phyloP scores from a whole-genome alignment of 2,329 filamentous ascomycete genomes.

The Aspergillus quadricinctus region DNA sequence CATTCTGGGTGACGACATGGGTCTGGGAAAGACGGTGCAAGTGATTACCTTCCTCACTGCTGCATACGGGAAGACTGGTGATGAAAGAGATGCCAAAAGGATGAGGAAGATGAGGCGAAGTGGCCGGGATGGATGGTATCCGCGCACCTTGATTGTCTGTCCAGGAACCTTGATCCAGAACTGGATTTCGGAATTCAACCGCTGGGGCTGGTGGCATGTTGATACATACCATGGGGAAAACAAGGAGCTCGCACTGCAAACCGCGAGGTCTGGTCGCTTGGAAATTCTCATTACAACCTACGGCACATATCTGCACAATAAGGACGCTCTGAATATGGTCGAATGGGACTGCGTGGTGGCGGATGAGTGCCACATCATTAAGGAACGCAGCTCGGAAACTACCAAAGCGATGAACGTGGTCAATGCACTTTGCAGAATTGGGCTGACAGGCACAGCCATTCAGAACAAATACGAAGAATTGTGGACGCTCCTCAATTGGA shows the following conservation, averaged over 20 bases:
- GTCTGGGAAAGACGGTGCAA: constrained; percentile 92
- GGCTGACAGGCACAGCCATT: constrained; percentile 90
- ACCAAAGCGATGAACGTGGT: constrained; percentile 85
- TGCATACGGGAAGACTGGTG: constrained; percentile 90
- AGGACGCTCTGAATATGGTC: constrained; percentile 73
- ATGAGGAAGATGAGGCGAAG: constrained; percentile 78
- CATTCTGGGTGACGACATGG: constrained; percentile 96
- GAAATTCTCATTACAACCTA: constrained; percentile 97
- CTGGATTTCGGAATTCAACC: constrained; percentile 78
- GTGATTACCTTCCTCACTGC: constrained; percentile 87
- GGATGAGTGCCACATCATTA: constrained; percentile 89
- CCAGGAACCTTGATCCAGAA: constrained; percentile 85
- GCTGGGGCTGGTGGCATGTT: constrained; percentile 95
- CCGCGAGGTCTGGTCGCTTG: constrained; percentile 69
- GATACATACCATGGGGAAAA: constrained; percentile 74
- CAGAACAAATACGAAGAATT: constrained; percentile 98
- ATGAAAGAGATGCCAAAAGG: constrained; percentile 76
- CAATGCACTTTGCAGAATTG: constrained; percentile 88
- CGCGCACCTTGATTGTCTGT: constrained; percentile 77
- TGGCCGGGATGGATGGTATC: constrained; percentile 66
- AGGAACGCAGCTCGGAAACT: constrained; percentile 70
- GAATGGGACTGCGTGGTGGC: constrained; percentile 93
- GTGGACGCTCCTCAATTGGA: constrained; percentile 96
- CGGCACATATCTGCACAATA: constrained; percentile 74
- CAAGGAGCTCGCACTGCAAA: constrained; percentile 66